phyloP scores from a whole-genome alignment of 768 basidiomycete genomes.

The Termitomyces titanicus region DNA sequence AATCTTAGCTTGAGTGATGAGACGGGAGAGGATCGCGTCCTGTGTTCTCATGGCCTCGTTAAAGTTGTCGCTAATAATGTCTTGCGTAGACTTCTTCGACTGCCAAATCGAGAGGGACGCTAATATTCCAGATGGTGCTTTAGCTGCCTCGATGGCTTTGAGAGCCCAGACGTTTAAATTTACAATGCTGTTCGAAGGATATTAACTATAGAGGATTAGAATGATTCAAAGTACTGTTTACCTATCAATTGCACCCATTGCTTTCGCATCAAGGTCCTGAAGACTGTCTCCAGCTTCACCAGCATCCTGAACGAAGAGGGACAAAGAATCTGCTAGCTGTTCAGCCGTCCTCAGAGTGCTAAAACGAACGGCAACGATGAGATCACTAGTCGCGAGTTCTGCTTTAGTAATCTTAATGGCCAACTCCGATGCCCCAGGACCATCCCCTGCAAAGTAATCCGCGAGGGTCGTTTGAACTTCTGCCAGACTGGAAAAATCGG shows the following conservation, averaged over 20 bases:
- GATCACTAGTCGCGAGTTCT: conserved; percentile 51
- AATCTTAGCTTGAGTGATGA: conserved; percentile 41
- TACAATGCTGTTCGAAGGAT: conserved; percentile 32
- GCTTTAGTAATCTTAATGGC: conserved; percentile 47
- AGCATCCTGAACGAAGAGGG: conserved; percentile 39
- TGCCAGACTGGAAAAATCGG: conserved; percentile 40
- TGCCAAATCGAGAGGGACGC: conserved; percentile 2
- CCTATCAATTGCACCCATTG: conserved; percentile 51
- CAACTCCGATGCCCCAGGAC: conserved; percentile 39
- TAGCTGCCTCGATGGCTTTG: conserved; percentile 31
- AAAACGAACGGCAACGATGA: conserved; percentile 41
- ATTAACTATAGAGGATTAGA: background rate
- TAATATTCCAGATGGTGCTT: conserved; percentile 1
- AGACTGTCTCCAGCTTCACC: conserved; percentile 37
- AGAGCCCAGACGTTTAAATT: conserved; percentile 49
- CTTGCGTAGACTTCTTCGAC: conserved; percentile 11
- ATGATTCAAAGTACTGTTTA: conserved; percentile 18
- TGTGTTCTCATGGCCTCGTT: conserved; percentile 41
- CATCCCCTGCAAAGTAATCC: conserved; percentile 39
- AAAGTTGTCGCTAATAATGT: conserved; percentile 22
- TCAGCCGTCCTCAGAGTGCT: conserved; percentile 44
- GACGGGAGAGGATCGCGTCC: conserved; percentile 31
- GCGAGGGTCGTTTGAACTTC: conserved; percentile 40
- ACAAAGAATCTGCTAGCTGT: conserved; percentile 34
- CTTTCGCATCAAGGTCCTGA: conserved; percentile 41